Conservation (phyloP, 2,329 filamentous ascomycete species). For the Arthrinium phaeospermum region DNA sequence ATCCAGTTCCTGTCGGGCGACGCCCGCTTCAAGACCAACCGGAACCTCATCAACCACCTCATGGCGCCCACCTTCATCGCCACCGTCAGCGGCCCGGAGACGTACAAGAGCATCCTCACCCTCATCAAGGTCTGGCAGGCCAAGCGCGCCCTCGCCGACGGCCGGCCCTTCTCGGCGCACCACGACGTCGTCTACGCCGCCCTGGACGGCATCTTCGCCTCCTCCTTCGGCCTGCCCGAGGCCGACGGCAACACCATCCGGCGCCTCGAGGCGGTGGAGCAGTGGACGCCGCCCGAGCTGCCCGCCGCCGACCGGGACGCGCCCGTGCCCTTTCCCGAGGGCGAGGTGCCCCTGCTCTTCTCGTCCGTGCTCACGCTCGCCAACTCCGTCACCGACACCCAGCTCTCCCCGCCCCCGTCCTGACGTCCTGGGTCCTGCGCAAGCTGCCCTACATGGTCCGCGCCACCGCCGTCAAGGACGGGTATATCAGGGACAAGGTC, state of each 20-base stretch:
- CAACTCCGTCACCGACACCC: conserved; percentile 16
- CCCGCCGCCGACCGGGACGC: conserved; percentile 24
- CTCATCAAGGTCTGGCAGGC: conserved; percentile 22
- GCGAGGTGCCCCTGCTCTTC: conserved; percentile 21
- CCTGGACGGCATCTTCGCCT: conserved; percentile 22
- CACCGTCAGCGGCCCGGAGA: conserved; percentile 19
- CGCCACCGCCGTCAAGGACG: conserved; percentile 12
- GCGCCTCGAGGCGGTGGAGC: conserved; percentile 28
- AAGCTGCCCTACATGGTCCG: conserved; percentile 15
- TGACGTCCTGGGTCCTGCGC: conserved; percentile 18
- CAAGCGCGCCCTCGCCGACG: conserved; percentile 14
- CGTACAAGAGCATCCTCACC: conserved; percentile 10
- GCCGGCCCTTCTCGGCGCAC: conserved; percentile 18
- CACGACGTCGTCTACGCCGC: conserved; percentile 19
- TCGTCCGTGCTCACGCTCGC: conserved; percentile 15
- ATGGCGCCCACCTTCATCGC: conserved; percentile 22
- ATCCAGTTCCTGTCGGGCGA: conserved; percentile 18
- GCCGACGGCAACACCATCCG: conserved; percentile 22
- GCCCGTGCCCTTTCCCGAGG: conserved; percentile 32
- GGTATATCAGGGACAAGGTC: conserved; percentile 1
- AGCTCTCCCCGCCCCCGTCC: conserved; percentile 11
- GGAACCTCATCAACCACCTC: conserved; percentile 21
- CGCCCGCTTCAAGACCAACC: conserved; percentile 13
- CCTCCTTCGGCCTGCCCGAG: conserved; percentile 17
- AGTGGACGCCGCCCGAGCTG: not conserved